phyloP scores from a whole-genome alignment of 306 rosid species.

The Senna tora region DNA sequence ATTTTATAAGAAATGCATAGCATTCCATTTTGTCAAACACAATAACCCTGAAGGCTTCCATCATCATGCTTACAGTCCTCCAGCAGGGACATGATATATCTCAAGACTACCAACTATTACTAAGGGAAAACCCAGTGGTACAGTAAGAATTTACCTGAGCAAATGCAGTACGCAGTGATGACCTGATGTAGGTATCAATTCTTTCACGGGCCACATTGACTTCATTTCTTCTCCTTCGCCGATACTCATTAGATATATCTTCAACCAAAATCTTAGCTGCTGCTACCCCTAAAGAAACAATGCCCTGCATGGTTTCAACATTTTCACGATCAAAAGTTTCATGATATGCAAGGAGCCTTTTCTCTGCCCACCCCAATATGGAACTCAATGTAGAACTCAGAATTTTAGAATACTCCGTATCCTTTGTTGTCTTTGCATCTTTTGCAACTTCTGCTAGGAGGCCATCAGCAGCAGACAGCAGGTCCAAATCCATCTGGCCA shows the following conservation, averaged over 20 bases:
- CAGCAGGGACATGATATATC: conserved; percentile 24
- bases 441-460: conserved; percentile 92
- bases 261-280: conserved; percentile 93
- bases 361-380: conserved; percentile 96
- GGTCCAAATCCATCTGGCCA: conserved; percentile 80
- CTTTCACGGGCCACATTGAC: conserved; percentile 92
- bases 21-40: conserved; percentile 13
- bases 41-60: conserved; percentile 15
- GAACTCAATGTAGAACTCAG: conserved; percentile 91
- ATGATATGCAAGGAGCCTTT: conserved; percentile 97
- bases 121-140: conserved; percentile 7
- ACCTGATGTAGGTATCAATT: conserved; percentile 92
- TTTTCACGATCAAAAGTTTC: conserved; percentile 88
- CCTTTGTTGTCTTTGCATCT: conserved; percentile 90
- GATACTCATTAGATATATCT: conserved; percentile 91
- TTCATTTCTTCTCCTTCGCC: conserved; percentile 84
- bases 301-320: conserved; percentile 84
- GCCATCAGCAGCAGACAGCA: conserved; percentile 71
- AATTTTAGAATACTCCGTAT: conserved; percentile 73
- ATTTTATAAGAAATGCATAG: conserved; percentile 9
- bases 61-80: background rate
- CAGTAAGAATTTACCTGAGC: conserved; percentile 84
- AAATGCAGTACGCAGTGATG: conserved; percentile 92
- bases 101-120: conserved; percentile 34
- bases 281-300: conserved; percentile 91